Evolutionary conservation across 1,139 yeast species (phyloP), one percentile per base, ranked within the genome.

Genomic region (Nadsonia commutata): DNA sequence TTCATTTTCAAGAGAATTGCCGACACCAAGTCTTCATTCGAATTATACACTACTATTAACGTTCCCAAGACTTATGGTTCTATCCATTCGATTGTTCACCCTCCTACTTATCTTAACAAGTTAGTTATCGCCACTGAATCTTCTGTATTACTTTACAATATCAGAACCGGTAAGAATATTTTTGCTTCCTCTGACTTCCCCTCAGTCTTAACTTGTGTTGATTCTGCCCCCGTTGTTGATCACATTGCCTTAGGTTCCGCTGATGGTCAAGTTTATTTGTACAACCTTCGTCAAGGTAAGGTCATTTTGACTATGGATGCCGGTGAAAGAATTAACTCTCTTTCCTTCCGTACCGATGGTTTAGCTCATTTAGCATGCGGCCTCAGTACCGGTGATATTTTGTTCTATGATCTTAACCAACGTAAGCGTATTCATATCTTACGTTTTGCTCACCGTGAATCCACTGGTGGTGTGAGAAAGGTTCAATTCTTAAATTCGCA

Each of bases 321-420:
- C 1, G 78, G 79, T 3, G 71, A 71, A 40, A 67, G 74, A 43
- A 72, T 85, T 3, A 74, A 82, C 0, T 70, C 94, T 0, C 54
- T 90, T 20, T 82, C 96, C 0, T 90, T 93, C 65, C 75, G 98
- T 63, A 84, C 95, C 2, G 98, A 93, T 59, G 95, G 95, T 0
- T 72, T 80, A 3, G 72, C 93, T 3, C 94, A 88, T 60, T 56
- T 88, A 41, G 94, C 85, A 13, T 78, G 84, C 20, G 93, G 93
- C 11, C 72, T 85, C 42, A 71, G 74, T 36, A 74, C 73, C 38
- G 99, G 99, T 45, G 95, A 84, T 56, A 62, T 90, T 41, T 76
- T 78, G 53, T 86, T 90, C 60, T 86, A 85, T 56, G 96, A 90
- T 59, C 66, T 90, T 52, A 77, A 79, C 48, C 73, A 74, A 51